Evolutionary conservation across 2,329 filamentous ascomycete species (phyloP), one percentile per base, ranked within the genome.

Genomic region (Aschersonia sp.): DNA sequence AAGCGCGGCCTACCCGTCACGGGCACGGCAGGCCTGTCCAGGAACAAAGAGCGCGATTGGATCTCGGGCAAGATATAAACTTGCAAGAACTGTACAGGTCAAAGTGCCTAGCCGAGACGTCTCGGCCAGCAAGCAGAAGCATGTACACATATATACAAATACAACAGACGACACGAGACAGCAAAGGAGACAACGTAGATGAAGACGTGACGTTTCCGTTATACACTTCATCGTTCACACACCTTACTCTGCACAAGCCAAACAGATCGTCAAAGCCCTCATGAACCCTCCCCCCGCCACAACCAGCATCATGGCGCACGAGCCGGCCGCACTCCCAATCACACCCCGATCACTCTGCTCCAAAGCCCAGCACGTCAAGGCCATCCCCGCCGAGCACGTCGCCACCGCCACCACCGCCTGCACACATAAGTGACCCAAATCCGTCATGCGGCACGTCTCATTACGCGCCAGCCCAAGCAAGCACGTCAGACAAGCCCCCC

Each of bases 1-100:
- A 72, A 75, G 60, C 71, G 81, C 48, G 75, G 74, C 12, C 61
- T 89, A 54, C 78, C 82, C 5, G 65, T 78, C 12, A 69, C 67
- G 3, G 77, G 77, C 3, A 66, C 67, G 45, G 63, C 60, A 6
- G 61, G 62, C 5, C 53, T 64, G 45, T 54, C 59, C 10, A 66
- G 64, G 59, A 66, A 66, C 53, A 68, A 59, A 58, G 71, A 75
- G 60, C 56, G 63, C 47, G 54, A 62, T n/a, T 69, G 68, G 60
- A 52, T 73, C 31, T 56, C 56, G 51, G 70, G 70, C 28, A 66
- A 63, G 53, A 28, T 12, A 12, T 38, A 12, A 38, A 38, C 12
- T 9, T 7, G 7, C 35, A 38, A 38, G 2, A 3, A 38, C 35
- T 38, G 7, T 38, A 9, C 35, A 38, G 3, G 2, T 38, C 35